phyloP scores from a whole-genome alignment of 2,329 filamentous ascomycete genomes.

The Colletotrichum lindemuthianum region DNA sequence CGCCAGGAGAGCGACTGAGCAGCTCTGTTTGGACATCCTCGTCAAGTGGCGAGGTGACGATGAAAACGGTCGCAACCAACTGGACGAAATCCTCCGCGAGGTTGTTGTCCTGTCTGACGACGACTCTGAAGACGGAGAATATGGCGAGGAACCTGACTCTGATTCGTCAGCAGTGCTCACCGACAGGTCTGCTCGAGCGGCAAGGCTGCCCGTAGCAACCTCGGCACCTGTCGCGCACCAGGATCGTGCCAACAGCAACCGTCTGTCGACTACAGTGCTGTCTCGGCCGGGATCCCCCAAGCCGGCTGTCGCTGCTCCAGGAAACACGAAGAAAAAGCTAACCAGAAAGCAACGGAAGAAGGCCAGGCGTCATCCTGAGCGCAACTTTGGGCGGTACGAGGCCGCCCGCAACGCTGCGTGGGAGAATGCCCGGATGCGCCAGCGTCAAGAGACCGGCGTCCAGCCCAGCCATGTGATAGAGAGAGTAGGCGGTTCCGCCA shows the following conservation, averaged over 20 bases:
- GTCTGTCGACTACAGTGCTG: slow-evolving; percentile 18
- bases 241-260: slow-evolving; percentile 9
- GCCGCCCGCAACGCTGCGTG: slow-evolving; percentile 32
- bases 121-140: slow-evolving; percentile 54
- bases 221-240: slow-evolving; percentile 14
- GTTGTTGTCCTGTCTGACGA: slow-evolving; percentile 74
- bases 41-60: slow-evolving; percentile 79
- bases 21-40: slow-evolving; percentile 70
- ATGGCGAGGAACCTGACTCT: slow-evolving; percentile 46
- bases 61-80: slow-evolving; percentile 73
- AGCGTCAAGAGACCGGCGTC: slow-evolving; percentile 3
- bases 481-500: slow-evolving; percentile 22
- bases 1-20: slow-evolving; percentile 69
- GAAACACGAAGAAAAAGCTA: slow-evolving; percentile 11
- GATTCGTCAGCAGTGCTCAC: slow-evolving; percentile 41
- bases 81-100: slow-evolving; percentile 74
- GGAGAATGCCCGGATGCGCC: slow-evolving; percentile 24
- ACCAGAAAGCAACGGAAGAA: slow-evolving; percentile 25
- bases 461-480: not conserved
- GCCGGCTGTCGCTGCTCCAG: slow-evolving; percentile 4
- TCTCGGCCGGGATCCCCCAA: slow-evolving; percentile 29
- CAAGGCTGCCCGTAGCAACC: slow-evolving; percentile 6
- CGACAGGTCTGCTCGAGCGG: slow-evolving; percentile 8
- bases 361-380: slow-evolving; percentile 21
- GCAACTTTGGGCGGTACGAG: slow-evolving; percentile 35